Base-by-base conservation (phyloP, 2,329 filamentous ascomycete species). In the Fusarium chaquense region DNA sequence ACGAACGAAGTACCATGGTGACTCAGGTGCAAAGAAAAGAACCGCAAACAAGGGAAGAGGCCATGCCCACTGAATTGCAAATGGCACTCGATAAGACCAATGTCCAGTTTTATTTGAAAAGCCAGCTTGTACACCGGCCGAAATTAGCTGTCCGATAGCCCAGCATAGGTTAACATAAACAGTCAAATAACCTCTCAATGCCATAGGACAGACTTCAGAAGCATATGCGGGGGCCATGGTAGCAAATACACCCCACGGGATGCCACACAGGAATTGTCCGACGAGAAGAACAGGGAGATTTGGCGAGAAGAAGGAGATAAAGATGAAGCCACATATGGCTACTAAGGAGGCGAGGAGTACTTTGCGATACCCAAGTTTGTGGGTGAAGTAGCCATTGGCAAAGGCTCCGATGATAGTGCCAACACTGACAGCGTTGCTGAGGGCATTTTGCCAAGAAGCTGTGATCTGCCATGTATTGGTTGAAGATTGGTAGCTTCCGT, bases 261-360 rank as follows among this genome's bases (percentile, higher is more conserved):
- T 69, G n/a, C 79, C 80, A 33, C 81, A 84, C 3, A 87, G 74
- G 51, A 87, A 75, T 61, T 85, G 79, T 6, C 83, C 83, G 9
- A 82, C 78, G 4, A 85, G 75, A 15, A 85, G 76, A 4, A 82
- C 79, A 3, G 78, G 71, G 6, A 83, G 74, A 9, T 76, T 78
- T 4, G 76, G 71, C 6, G 77, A 76, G 50, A 78, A 78, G 67
- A 79, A 79, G 5, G 75, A 74, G 20, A 79, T 74, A 22, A 78
- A 78, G 32, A 79, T 73, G 41, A 77, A 72, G 18, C 67, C 73
- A 1, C 41, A 57, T 10, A 63, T 63, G 64, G 61, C 18, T 28
- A 38, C 44, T 15, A 57, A 5, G 77, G 66, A 53, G 86, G 65
- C 9, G 83, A 85, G 18, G 71, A 90, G 83, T 9, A 86, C 88